Percentiles rank a stretch among this genome's conserved stretches.
Conservation (phyloP, 2,329 filamentous ascomycete genomes). For the Talaromyces albobiverticillius region DNA sequence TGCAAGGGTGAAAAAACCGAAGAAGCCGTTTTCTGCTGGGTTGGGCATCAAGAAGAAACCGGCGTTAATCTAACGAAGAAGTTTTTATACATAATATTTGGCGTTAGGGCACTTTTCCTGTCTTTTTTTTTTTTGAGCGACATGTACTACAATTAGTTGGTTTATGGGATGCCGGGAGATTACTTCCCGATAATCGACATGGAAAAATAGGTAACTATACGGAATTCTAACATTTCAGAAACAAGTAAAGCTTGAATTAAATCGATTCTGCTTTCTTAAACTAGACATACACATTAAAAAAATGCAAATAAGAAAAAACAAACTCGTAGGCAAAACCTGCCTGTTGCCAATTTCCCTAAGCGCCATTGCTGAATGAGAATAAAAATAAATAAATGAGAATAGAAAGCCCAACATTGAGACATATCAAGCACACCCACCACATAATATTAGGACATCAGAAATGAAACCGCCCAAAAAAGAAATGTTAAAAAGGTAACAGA, state of each 20-base stretch:
- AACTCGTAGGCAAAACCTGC: constrained; percentile 15
- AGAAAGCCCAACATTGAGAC: neutral
- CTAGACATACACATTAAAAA: constrained; percentile 16
- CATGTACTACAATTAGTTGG: neutral
- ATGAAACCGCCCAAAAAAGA: constrained; percentile 2
- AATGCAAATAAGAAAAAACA: constrained; percentile 15
- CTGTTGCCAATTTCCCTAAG: neutral
- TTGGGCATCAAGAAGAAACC: constrained; percentile 85
- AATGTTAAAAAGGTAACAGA: neutral
- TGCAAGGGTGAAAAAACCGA: constrained; percentile 76
- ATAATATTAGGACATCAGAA: neutral
- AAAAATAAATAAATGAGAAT: neutral
- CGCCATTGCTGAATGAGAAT: constrained; percentile 11
- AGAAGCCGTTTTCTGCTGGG: constrained; percentile 72
- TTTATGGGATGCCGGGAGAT: no score
- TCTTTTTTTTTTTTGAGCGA: neutral
- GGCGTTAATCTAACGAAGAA: constrained; percentile 1
- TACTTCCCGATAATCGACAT: neutral
- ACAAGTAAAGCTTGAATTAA: no score
- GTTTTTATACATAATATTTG: neutral
- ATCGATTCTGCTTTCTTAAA: neutral
- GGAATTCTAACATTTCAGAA: no score
- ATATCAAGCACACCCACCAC: neutral
- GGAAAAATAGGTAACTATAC: no score
- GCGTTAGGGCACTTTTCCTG: neutral